A percentile compares a stretch with the other conserved stretches of the same genome.
These are phyloP conservation scores for Kingdonia uniflora DNA, from an alignment of 164 flowering plant genomes.

Conservation along the genomic window DNA sequence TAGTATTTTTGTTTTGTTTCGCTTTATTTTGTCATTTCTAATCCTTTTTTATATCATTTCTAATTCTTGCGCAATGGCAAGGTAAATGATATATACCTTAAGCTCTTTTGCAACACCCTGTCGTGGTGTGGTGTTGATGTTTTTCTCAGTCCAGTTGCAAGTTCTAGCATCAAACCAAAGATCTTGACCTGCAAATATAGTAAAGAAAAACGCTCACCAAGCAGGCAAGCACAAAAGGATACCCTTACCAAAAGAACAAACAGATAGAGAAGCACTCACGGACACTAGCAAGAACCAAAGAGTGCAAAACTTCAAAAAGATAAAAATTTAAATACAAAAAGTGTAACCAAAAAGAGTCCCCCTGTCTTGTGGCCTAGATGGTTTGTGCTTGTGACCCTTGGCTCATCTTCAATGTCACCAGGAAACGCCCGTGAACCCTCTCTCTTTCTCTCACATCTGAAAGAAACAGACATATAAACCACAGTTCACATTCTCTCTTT, in stretches of 20 bases:
- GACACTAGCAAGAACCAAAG: slow-evolving; percentile 17
- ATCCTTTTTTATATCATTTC: too few relatives aligned
- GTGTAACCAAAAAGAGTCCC: slow-evolving; percentile 4
- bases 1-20: too few relatives aligned
- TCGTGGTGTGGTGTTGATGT: too few relatives aligned
- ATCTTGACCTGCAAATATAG: too few relatives aligned
- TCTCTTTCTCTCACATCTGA: slow-evolving; percentile 6
- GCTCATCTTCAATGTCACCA: slow-evolving; percentile 20
- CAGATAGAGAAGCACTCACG: slow-evolving; percentile 24
- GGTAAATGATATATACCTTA: too few relatives aligned
- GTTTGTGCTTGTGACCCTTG: slow-evolving; percentile 24
- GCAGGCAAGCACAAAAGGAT: not conserved
- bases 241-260: not conserved
- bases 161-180: too few relatives aligned
- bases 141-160: too few relatives aligned
- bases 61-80: too few relatives aligned
- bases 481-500: slow-evolving; percentile 12
- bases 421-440: slow-evolving; percentile 60
- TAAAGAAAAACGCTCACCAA: not conserved
- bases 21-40: too few relatives aligned
- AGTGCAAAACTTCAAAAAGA: not conserved
- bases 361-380: slow-evolving; percentile 30
- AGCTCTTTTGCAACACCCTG: too few relatives aligned
- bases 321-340: slow-evolving; percentile 3
- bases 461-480: not conserved